Base-by-base conservation (phyloP, 2,329 filamentous ascomycete species). In the Grosmannia huntii region DNA sequence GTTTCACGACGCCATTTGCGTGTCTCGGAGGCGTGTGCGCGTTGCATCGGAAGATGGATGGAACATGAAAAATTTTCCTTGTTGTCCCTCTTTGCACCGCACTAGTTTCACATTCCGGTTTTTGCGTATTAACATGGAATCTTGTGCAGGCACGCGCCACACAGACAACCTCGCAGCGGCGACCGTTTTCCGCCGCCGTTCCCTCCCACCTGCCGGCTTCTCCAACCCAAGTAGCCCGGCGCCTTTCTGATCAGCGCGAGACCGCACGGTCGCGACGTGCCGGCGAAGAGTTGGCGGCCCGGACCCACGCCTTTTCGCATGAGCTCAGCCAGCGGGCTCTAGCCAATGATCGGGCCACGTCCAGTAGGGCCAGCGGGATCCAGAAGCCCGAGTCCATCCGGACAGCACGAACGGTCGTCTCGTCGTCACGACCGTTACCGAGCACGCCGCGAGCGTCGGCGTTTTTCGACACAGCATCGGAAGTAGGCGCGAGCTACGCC, bases 201-300 rank as follows among this genome's bases (percentile, higher is more conserved):
- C 72, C 77, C 19, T 69, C 73, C 21, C 72, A 77, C 61, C 73
- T 76, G 53, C 71, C 74, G 21, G 68, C 71, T 7, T 81, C 79
- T 1, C 80, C 80, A 52, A 76, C 80, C 19, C 73, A 72, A 53
- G 62, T 79, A 28, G 69, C 70, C 58, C 76, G 80, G 44, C 79
- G 81, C 27, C 71, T 83, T 46, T 83, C 81, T 2, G 81, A 84
- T 57, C 79, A 80, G 64, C 76, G 79, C 62, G 79, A 81, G 46
- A 73, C 70, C 14, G 69, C 71, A 62, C 68, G 74, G 64, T 63
- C 70, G 64, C 68, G 75, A 68, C 64, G 68, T 31, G 57, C 65
- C 19, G 66, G 66, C 25, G 75, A 79, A n/a, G 74, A 77, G 11
- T 72, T 74, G 60, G 66, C 70, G 9, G 64, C 66, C 19, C 73